These are phyloP conservation scores for Colletotrichum higginsianum DNA, from an alignment of 2,329 filamentous ascomycete genomes.

Conservation along the genomic window DNA sequence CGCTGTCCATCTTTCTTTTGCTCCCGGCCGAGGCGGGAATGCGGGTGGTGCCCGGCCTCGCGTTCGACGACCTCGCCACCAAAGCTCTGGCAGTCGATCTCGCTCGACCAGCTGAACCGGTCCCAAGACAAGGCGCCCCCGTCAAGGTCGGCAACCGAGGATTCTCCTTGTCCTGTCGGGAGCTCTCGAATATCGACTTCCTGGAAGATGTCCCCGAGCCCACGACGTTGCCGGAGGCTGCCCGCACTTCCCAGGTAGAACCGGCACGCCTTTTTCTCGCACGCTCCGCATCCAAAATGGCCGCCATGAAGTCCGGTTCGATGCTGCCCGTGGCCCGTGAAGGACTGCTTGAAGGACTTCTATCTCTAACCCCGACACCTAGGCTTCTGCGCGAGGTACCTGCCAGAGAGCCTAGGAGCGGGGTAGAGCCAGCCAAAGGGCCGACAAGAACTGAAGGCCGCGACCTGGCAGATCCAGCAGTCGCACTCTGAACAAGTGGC, in stretches of 20 bases:
- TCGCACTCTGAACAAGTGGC: neutral
- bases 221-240: constrained; percentile 16
- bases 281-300: constrained; percentile 18
- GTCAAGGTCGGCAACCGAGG: neutral
- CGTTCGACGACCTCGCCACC: constrained; percentile 20
- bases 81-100: neutral
- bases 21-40: neutral
- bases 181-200: constrained; percentile 18
- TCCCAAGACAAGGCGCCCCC: neutral
- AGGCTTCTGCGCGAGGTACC: neutral
- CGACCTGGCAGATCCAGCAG: neutral
- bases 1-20: constrained; percentile 27
- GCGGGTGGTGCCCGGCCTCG: neutral
- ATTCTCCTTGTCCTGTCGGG: constrained; percentile 24
- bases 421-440: neutral
- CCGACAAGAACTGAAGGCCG: neutral
- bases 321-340: neutral
- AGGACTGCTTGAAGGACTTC: neutral
- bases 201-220: constrained; percentile 16
- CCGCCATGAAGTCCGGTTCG: constrained; percentile 15
- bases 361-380: neutral
- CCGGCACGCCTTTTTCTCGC: constrained; percentile 7
- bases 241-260: constrained; percentile 29
- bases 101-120: neutral
- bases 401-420: neutral